Evolutionary conservation across 2,329 filamentous ascomycete species (phyloP), one percentile per base, ranked within the genome.

Genomic region (Paracamarosporium sp.): DNA sequence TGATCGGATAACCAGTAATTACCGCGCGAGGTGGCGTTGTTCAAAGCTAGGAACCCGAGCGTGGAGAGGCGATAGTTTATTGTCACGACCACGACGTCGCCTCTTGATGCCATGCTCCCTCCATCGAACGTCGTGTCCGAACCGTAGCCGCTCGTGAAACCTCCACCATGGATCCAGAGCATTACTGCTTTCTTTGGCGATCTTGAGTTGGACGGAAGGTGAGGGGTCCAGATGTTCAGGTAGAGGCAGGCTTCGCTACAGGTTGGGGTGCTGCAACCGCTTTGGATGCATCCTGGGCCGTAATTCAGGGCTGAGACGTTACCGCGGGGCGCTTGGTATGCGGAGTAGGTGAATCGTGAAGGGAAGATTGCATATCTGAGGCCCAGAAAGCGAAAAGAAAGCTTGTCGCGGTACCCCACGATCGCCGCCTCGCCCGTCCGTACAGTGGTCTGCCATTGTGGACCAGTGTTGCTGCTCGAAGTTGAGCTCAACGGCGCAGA

Each of bases 1-100:
- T 83, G 80, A 63, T 85, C 82, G 4, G 76, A 77, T 1, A 85
- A 69, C 5, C 81, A 81, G 50, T 79, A 82, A 55, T 85, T 85
- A 27, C 82, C 82, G 17, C 80, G 80, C 2, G 79, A 77, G 3
- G 75, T 68, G 15, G 80, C 78, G 59, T 83, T 71, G n/a, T 69
- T 60, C 8, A 76, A 45, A 27, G 73, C 68, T 5, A 78, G 65
- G 55, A 76, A 73, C 3, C 75, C 75, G 12, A 78, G 64, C 4
- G 72, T 73, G 15, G 64, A 67, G 3, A 76, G 64, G n/a, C 74
- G 67, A 63, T 82, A 82, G 59, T 81, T 81, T 45, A 80, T 72
- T 3, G 76, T 73, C 0, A 82, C 76, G 2, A 77, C 70, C 0
- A 82, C 79, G 7, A 80, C 76, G 57, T 82, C 80, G 12, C 81